Percentiles rank a stretch among this genome's conserved stretches.
Evolutionary conservation across 2,329 filamentous ascomycete genomes (phyloP).

Genomic region (Cadophora sp.): DNA sequence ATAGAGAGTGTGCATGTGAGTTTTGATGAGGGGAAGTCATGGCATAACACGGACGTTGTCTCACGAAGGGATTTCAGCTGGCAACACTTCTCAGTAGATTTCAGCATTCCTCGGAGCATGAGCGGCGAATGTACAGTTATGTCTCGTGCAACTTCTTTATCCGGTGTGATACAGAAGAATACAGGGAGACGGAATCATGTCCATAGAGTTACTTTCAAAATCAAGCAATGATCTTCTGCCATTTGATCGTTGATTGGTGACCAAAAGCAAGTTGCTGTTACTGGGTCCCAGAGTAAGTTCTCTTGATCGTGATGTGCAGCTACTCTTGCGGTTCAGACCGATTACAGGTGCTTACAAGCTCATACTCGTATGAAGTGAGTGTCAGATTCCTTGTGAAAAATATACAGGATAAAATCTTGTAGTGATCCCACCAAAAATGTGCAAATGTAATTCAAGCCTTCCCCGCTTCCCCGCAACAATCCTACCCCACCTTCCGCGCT

Average conservation of each 20-base stretch:
- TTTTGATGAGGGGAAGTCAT: not conserved
- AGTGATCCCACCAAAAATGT: too few species aligned
- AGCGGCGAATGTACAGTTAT: not conserved
- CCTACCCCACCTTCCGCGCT: not conserved
- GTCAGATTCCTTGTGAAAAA: too few species aligned
- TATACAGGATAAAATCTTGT: too few species aligned
- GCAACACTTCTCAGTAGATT: not conserved
- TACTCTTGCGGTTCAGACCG: too few species aligned
- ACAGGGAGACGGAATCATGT: conserved; percentile 19
- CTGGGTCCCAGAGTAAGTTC: too few species aligned
- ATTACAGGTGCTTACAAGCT: too few species aligned
- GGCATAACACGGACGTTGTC: not conserved
- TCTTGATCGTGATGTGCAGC: too few species aligned
- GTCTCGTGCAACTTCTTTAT: not conserved
- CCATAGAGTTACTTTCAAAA: conserved; percentile 7
- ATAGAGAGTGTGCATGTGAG: not conserved
- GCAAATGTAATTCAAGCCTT: too few species aligned
- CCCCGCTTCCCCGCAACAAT: not conserved
- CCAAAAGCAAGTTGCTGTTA: too few species aligned
- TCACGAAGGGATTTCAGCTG: not conserved
- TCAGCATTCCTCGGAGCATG: not conserved
- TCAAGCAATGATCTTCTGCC: not conserved
- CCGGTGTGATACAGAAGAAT: not conserved
- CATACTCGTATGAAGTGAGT: too few species aligned
- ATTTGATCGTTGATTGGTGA: not conserved